phyloP scores from a whole-genome alignment of 345 rosid species.

The Anacardium occidentale region DNA sequence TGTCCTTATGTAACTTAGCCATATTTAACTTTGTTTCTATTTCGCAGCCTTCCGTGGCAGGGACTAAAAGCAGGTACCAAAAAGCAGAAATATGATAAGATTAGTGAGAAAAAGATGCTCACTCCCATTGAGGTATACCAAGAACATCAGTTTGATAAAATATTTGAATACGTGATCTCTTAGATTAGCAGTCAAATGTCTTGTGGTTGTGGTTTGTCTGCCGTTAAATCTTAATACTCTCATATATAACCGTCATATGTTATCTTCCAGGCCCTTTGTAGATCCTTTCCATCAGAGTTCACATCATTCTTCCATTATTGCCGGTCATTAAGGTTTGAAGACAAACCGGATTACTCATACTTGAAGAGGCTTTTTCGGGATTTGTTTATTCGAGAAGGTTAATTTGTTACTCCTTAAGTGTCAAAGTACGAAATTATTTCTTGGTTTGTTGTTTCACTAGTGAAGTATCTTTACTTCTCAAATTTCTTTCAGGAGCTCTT shows the following conservation, averaged over 20 bases:
- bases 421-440: background rate
- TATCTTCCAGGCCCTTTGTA: slow-evolving; percentile 73
- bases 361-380: slow-evolving; percentile 92
- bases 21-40: slow-evolving; percentile 19
- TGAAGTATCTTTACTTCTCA: background rate
- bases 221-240: background rate
- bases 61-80: slow-evolving; percentile 95
- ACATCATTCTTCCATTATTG: slow-evolving; percentile 97
- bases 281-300: slow-evolving; percentile 78
- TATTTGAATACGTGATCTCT: background rate
- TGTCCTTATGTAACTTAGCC: background rate
- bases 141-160: background rate
- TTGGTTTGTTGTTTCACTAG: background rate
- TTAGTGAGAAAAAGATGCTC: slow-evolving; percentile 92
- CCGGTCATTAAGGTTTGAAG: slow-evolving; percentile 91
- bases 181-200: background rate
- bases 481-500: background rate
- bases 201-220: background rate
- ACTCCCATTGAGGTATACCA: slow-evolving; percentile 79
- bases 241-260: slow-evolving; percentile 1
- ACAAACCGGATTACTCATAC: slow-evolving; percentile 95
- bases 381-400: slow-evolving; percentile 91
- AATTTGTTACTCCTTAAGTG: slow-evolving; percentile 1
- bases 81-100: slow-evolving; percentile 97
- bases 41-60: slow-evolving; percentile 94